Conservation (phyloP, 2,329 filamentous ascomycete genomes). For the Neurospora sp. region DNA sequence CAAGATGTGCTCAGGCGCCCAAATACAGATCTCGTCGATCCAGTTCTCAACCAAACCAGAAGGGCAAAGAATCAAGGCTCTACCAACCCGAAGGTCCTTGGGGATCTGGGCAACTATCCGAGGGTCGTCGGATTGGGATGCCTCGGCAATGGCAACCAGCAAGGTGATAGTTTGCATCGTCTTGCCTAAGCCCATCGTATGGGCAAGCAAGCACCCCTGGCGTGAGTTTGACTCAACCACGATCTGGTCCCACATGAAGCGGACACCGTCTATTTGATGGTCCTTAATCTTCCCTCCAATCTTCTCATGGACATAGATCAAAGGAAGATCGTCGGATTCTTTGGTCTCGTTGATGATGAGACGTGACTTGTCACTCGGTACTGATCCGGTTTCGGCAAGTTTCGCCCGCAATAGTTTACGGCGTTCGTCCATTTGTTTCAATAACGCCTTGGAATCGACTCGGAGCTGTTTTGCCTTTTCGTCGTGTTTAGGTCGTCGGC, state of each 20-base stretch:
- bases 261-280: conserved; percentile 72
- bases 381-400: conserved; percentile 33
- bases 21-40: conserved; percentile 63
- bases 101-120: conserved; percentile 59
- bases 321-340: conserved; percentile 40
- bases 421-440: conserved; percentile 45
- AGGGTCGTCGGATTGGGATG: conserved; percentile 48
- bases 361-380: conserved; percentile 33
- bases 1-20: conserved; percentile 49
- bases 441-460: conserved; percentile 36
- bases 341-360: conserved; percentile 61
- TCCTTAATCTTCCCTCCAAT: conserved; percentile 61
- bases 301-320: conserved; percentile 53
- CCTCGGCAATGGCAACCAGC: conserved; percentile 62
- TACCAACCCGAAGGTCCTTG: conserved; percentile 46
- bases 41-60: conserved; percentile 70
- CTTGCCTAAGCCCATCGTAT: conserved; percentile 88
- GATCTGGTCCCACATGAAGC: conserved; percentile 83
- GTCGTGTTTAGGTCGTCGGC: conserved; percentile 37
- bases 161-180: conserved; percentile 85
- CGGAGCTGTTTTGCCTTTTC: conserved; percentile 43
- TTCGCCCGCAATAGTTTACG: conserved; percentile 34
- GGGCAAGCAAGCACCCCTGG: conserved; percentile 73
- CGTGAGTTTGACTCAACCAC: conserved; percentile 46
- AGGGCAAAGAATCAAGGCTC: conserved; percentile 67